Percentiles rank a stretch among this genome's conserved stretches.
Conservation (phyloP, 1,284 basidiomycete genomes). For the Marasmius fiardii region DNA sequence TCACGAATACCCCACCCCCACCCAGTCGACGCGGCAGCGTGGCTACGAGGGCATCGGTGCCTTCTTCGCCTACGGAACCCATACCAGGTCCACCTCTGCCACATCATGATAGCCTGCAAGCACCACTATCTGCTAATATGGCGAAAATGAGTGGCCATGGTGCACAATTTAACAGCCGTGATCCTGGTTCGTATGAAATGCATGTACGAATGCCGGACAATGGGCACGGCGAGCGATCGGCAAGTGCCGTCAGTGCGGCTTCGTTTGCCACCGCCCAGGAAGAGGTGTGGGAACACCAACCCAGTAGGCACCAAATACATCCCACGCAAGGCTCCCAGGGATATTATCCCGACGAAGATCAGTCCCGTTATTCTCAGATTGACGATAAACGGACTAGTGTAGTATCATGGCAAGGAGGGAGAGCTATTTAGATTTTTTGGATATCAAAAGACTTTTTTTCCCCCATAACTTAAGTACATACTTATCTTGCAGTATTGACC, state of each 20-base stretch:
- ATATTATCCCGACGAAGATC: not conserved
- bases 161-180: slow-evolving; percentile 4
- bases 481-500: too few relatives aligned
- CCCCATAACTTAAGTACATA: not conserved
- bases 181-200: slow-evolving; percentile 49
- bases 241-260: slow-evolving; percentile 35
- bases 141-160: slow-evolving; percentile 13
- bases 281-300: slow-evolving; percentile 23
- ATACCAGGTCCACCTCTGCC: not conserved
- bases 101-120: not conserved
- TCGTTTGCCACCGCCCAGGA: slow-evolving; percentile 44
- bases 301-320: slow-evolving; percentile 3
- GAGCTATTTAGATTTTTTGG: slow-evolving; percentile 29
- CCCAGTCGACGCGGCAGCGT: not conserved
- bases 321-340: slow-evolving; percentile 5
- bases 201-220: slow-evolving; percentile 34
- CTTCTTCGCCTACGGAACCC: not conserved
- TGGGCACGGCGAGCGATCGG: slow-evolving; percentile 25
- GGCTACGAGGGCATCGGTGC: not conserved
- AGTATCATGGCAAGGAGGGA: slow-evolving; percentile 39
- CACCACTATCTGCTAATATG: slow-evolving; percentile 10
- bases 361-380: slow-evolving; percentile 11
- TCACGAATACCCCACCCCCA: not conserved
- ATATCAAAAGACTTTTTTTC: not conserved
- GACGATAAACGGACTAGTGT: slow-evolving; percentile 27